phyloP scores from a whole-genome alignment of 2,329 filamentous ascomycete genomes.

The Didymella lethalis region DNA sequence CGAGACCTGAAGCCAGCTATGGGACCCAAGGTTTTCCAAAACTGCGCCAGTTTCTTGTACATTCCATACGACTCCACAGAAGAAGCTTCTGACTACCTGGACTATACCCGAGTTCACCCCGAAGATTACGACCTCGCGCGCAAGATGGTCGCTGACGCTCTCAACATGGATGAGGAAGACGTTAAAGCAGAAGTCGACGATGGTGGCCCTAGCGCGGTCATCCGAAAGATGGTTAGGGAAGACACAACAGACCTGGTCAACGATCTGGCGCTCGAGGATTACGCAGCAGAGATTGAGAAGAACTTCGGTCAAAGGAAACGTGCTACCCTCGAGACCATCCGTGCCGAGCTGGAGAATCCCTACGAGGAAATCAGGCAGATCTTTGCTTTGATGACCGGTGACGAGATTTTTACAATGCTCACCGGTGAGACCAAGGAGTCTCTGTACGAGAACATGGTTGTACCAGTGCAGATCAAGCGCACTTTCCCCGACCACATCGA shows the following conservation, averaged over 20 bases:
- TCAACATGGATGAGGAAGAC: constrained; percentile 97
- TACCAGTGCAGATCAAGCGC: constrained; percentile 86
- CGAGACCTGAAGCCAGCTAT: constrained; percentile 60
- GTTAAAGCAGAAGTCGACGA: constrained; percentile 94
- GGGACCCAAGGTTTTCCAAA: constrained; percentile 91
- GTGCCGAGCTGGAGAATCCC: constrained; percentile 87
- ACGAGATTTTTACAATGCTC: constrained; percentile 94
- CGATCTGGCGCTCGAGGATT: constrained; percentile 94
- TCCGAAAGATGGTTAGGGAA: constrained; percentile 93
- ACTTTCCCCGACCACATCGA: constrained; percentile 94
- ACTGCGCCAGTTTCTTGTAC: constrained; percentile 94
- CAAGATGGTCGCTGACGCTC: constrained; percentile 97
- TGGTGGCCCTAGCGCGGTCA: constrained; percentile 86
- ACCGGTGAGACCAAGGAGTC: constrained; percentile 91
- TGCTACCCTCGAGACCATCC: constrained; percentile 93
- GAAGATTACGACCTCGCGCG: constrained; percentile 98
- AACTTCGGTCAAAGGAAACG: constrained; percentile 95
- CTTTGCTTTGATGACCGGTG: constrained; percentile 72
- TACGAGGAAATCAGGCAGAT: constrained; percentile 92
- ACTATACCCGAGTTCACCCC: constrained; percentile 96
- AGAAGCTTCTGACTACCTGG: constrained; percentile 85
- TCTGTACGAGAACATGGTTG: constrained; percentile 87
- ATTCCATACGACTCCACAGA: constrained; percentile 88
- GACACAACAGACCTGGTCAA: constrained; percentile 95
- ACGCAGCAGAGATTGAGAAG: constrained; percentile 91